Evolutionary conservation across 768 basidiomycete species (phyloP), one percentile per base, ranked within the genome.

Genomic region (Hypholoma sublateritium): DNA sequence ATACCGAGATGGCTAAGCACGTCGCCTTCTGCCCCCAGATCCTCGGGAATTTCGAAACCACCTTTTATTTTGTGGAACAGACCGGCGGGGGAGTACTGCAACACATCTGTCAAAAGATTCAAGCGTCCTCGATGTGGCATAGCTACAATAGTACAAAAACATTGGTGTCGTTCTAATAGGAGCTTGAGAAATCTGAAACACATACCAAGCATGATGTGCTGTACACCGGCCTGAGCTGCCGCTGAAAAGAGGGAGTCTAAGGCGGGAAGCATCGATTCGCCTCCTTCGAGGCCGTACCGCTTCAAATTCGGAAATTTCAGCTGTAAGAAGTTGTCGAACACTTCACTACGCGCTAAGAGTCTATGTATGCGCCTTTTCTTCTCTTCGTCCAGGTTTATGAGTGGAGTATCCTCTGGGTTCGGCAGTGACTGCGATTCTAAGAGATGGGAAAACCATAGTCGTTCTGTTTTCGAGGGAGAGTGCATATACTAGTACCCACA

Each of bases 181-280:
- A 9, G 28, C 13, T 3, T 28, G 16, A 9, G 2, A 17, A 24
- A 12, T 8, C 34, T 42, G 19, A 13, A 14, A 25, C 32, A 62
- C 67, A 25, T 54, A 75, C 76, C 75, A 34, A 95, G 77, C 39
- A 94, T 77, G 55, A 94, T 79, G 46, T 90, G 83, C 36, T 78
- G 81, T 37, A 91, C 77, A 5, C 87, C 88, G 43, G 83, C 89
- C 63, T 75, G 71, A 2, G 90, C 80, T 7, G 92, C 87, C 2
- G 81, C 76, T 0, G 78, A 73, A 63, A 97, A 92, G 16, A 97
- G 70, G 0, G 83, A 76, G 58, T 95, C 91, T 2, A 96, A 74
- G 1, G 93, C 94, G 4, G 93, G 89, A 22, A 97, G 72, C 94
- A 96, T 95, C 2, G 91, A 93, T 74, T 96, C 95, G 1, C 89